phyloP scores from a whole-genome alignment of 352 stramenopile genomes.

The Blastocystis sp. region DNA sequence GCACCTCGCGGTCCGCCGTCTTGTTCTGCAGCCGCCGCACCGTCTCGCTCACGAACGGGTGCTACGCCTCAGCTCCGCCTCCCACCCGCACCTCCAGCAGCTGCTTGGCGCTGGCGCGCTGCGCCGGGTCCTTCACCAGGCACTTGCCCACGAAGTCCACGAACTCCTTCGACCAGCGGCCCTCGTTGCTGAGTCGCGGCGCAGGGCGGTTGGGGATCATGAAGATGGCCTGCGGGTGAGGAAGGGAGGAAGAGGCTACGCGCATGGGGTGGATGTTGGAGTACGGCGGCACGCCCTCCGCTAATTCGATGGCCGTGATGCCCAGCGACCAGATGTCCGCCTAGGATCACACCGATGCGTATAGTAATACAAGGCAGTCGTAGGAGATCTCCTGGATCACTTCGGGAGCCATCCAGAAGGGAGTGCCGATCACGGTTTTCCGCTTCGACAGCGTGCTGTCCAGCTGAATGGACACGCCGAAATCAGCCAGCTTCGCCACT shows the following conservation, averaged over 20 bases:
- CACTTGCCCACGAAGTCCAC: background rate
- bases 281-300: slow-evolving; percentile 89
- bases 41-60: slow-evolving; percentile 15
- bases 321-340: slow-evolving; percentile 82
- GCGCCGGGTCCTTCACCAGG: background rate
- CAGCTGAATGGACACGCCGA: slow-evolving; percentile 85
- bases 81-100: slow-evolving; percentile 35
- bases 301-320: slow-evolving; percentile 88
- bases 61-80: background rate
- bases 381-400: slow-evolving; percentile 39
- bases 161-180: slow-evolving; percentile 74
- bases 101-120: slow-evolving; percentile 69
- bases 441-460: slow-evolving; percentile 94
- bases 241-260: background rate
- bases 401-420: slow-evolving; percentile 67
- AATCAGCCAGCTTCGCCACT: slow-evolving; percentile 72
- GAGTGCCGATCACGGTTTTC: slow-evolving; percentile 89
- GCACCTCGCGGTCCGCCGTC: background rate
- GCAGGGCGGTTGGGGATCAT: slow-evolving; percentile 91
- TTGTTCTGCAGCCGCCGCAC: background rate
- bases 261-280: slow-evolving; percentile 93
- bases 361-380: slow-evolving; percentile 8
- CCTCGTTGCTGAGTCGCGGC: slow-evolving; percentile 78
- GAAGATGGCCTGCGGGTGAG: slow-evolving; percentile 83
- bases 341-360: slow-evolving; percentile 91